A percentile compares a stretch with the other conserved stretches of the same genome.
Conservation (phyloP, 1,139 yeast species). For the Nakaseomyces nivariensis region DNA sequence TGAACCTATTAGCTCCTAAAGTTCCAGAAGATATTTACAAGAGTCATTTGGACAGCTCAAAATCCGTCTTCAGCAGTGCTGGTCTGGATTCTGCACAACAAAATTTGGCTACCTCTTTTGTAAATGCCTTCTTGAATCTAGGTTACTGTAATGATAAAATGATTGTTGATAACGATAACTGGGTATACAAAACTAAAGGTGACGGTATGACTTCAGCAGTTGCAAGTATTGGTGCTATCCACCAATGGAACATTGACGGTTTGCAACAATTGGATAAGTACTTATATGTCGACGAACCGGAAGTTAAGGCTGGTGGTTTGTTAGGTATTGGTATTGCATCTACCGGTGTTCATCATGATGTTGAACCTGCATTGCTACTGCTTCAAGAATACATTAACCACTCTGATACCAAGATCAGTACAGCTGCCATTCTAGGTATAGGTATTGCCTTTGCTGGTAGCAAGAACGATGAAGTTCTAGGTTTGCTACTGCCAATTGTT, state of each 20-base stretch:
- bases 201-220: slow-evolving; percentile 91
- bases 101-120: slow-evolving; percentile 90
- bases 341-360: slow-evolving; percentile 90
- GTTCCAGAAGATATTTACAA: slow-evolving; percentile 94
- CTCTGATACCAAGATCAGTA: slow-evolving; percentile 45
- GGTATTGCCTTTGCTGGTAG: slow-evolving; percentile 96
- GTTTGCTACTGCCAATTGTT: slow-evolving; percentile 72
- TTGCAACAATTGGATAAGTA: slow-evolving; percentile 83
- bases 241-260: slow-evolving; percentile 92
- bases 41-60: slow-evolving; percentile 71
- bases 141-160: slow-evolving; percentile 86
- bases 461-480: slow-evolving; percentile 72
- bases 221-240: slow-evolving; percentile 82
- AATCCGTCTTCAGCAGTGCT: slow-evolving; percentile 39
- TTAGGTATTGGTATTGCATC: slow-evolving; percentile 94
- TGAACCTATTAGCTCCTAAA: slow-evolving; percentile 80
- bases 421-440: slow-evolving; percentile 81
- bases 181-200: slow-evolving; percentile 91
- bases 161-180: slow-evolving; percentile 65
- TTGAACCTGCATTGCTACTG: slow-evolving; percentile 83
- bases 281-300: slow-evolving; percentile 75
- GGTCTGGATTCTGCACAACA: slow-evolving; percentile 92
- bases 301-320: slow-evolving; percentile 91
- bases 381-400: slow-evolving; percentile 69
- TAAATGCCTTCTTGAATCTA: slow-evolving; percentile 80